A percentile compares a stretch with the other conserved stretches of the same genome.
These are phyloP conservation scores for Annulohypoxylon stygium DNA, from an alignment of 495 filamentous ascomycete genomes.

Conservation along the genomic window DNA sequence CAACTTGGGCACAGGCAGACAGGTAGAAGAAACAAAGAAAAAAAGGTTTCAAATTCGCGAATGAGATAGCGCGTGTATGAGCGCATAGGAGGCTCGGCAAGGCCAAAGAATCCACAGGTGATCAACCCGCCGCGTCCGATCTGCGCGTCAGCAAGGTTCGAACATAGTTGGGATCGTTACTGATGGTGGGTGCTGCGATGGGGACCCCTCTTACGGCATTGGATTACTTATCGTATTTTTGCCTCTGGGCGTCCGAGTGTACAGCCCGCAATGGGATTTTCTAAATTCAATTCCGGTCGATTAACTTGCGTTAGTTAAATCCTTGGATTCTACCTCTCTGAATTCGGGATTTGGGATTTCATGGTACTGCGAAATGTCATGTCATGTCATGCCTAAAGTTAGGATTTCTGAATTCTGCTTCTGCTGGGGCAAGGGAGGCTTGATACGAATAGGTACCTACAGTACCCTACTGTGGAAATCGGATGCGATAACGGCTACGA, in stretches of 20 bases:
- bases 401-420: conserved; percentile 12
- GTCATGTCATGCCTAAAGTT: conserved; percentile 37
- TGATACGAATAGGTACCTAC: conserved; percentile 24
- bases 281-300: conserved; percentile 2
- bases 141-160: conserved; percentile 42
- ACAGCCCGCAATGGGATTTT: conserved; percentile 32
- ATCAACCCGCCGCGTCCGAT: conserved; percentile 46
- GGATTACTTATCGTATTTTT: conserved; percentile 9
- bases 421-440: conserved; percentile 17
- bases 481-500: conserved; percentile 16
- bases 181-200: conserved; percentile 17
- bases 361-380: conserved; percentile 16
- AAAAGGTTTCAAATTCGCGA: conserved; percentile 14
- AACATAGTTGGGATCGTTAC: conserved; percentile 35
- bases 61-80: conserved; percentile 30
- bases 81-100: conserved; percentile 42
- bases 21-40: neutral
- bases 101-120: conserved; percentile 39
- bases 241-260: conserved; percentile 5
- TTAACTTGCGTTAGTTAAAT: neutral
- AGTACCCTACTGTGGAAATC: conserved; percentile 16
- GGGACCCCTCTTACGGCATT: conserved; percentile 21
- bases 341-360: conserved; percentile 5
- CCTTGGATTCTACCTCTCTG: neutral
- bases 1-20: conserved; percentile 18